These are phyloP conservation scores for Euphorbia peplus DNA, from an alignment of 345 rosid species.

Conservation along the genomic window DNA sequence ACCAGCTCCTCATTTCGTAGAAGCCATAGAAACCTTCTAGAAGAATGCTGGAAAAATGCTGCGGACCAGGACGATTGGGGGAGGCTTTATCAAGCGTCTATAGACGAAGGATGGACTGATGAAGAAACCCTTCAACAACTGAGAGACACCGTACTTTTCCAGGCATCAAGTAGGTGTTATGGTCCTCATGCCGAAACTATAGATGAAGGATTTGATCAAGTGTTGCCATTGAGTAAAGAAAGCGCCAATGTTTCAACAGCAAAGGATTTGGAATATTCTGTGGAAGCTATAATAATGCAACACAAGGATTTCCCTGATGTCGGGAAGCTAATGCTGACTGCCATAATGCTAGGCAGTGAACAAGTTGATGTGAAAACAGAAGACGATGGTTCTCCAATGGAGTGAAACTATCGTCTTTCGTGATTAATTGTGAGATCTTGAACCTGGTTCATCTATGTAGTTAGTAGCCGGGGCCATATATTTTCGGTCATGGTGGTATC, in stretches of 20 bases:
- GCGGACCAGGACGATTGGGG: constrained; percentile 83
- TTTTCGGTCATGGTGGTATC: neutral
- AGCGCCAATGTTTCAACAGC: constrained; percentile 22
- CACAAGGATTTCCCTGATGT: constrained; percentile 81
- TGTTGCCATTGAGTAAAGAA: constrained; percentile 66
- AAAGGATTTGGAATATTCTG: constrained; percentile 42
- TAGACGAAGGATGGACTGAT: constrained; percentile 80
- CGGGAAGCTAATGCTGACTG: constrained; percentile 81
- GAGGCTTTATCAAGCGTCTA: constrained; percentile 52
- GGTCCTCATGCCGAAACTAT: constrained; percentile 57
- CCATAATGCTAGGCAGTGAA: constrained; percentile 59
- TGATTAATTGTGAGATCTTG: neutral
- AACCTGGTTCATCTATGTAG: no score
- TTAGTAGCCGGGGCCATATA: neutral
- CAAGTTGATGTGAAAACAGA: constrained; percentile 31
- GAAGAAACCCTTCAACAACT: constrained; percentile 68
- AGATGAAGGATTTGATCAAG: constrained; percentile 62
- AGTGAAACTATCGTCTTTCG: constrained; percentile 14
- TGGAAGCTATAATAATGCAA: constrained; percentile 79
- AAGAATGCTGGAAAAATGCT: constrained; percentile 87
- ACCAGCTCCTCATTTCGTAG: constrained; percentile 72
- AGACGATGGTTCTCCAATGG: constrained; percentile 32
- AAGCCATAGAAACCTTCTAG: constrained; percentile 65
- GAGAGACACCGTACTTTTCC: constrained; percentile 62
- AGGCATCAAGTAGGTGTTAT: constrained; percentile 68